Evolutionary conservation across 2,329 filamentous ascomycete genomes (phyloP).

Genomic region (Botrytis hyacinthi): DNA sequence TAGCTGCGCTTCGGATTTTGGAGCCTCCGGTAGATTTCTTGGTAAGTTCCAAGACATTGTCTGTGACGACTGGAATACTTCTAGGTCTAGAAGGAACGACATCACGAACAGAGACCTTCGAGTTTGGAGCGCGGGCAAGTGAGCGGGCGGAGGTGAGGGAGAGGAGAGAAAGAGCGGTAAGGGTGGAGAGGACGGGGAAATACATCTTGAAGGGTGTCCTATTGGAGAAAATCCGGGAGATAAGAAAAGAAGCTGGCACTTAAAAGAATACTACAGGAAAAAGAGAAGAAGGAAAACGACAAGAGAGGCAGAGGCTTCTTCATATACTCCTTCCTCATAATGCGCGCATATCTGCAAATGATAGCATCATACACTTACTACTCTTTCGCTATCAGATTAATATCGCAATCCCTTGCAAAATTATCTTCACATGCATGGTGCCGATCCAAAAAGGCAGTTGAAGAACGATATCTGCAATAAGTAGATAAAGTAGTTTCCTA

Average conservation of each 20-base stretch:
- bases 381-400: not conserved
- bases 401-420: not conserved
- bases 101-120: not conserved
- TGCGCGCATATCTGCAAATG: not conserved
- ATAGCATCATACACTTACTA: not conserved
- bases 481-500: not conserved
- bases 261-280: not conserved
- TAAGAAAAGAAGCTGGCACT: not conserved
- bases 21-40: not conserved
- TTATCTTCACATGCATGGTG: not conserved
- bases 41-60: slow-evolving; percentile 16
- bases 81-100: not conserved
- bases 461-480: not conserved
- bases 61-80: slow-evolving; percentile 4
- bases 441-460: slow-evolving; percentile 3
- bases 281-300: no score
- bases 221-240: not conserved
- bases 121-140: not conserved
- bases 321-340: not conserved
- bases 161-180: slow-evolving; percentile 3
- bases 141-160: not conserved
- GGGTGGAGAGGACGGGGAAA: not conserved
- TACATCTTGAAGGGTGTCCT: not conserved
- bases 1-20: slow-evolving; percentile 9
- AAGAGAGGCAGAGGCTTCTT: not conserved